Conservation (phyloP, 129 eudicot genomes). For the Rutidosis leptorrhynchoides region DNA sequence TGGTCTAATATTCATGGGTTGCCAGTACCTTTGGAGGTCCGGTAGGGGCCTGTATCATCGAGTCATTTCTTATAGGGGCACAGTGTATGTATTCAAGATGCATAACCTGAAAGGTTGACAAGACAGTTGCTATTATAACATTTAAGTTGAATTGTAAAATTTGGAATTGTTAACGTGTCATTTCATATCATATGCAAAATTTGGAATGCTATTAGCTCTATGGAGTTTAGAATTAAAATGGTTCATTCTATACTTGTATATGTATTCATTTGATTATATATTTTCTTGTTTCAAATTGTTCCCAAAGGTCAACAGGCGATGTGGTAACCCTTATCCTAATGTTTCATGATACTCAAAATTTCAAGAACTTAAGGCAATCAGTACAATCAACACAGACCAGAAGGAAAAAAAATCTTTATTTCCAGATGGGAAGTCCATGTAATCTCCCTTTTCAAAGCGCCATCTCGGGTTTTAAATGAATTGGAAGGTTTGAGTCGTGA, state of each 20-base stretch:
- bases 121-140: conserved; percentile 9
- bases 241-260: conserved; percentile 4
- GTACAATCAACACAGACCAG: conserved; percentile 13
- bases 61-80: conserved; percentile 13
- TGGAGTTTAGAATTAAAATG: background rate
- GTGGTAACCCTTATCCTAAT: conserved; percentile 18
- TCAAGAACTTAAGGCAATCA: conserved; percentile 21
- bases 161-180: too few relatives aligned
- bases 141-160: conserved; percentile 11
- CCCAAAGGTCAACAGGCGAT: conserved; percentile 16
- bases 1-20: too few relatives aligned
- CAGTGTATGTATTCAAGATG: conserved; percentile 20
- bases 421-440: background rate
- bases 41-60: conserved; percentile 27
- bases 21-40: conserved; percentile 1
- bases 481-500: too few relatives aligned
- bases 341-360: conserved; percentile 21
- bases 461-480: too few relatives aligned
- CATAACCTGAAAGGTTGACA: conserved; percentile 32
- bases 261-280: conserved; percentile 11
- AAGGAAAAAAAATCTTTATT: background rate
- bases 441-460: too few relatives aligned
- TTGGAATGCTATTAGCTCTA: conserved; percentile 1
- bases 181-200: background rate
- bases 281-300: background rate